Conservation (phyloP, 306 rosid genomes). For the Pyrus bretschneideri region DNA sequence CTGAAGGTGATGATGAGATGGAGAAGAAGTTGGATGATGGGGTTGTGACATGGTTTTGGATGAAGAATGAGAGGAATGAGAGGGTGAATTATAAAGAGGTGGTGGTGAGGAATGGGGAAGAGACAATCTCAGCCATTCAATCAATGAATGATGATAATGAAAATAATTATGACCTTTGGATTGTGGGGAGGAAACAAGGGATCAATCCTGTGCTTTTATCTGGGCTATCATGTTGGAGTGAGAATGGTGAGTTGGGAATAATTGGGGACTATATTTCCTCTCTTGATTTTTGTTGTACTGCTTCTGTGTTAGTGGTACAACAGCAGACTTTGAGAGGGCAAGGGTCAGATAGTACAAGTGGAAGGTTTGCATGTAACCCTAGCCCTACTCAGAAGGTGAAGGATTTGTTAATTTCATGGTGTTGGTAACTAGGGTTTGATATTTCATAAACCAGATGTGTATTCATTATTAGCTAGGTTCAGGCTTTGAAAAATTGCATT, state of each 20-base stretch:
- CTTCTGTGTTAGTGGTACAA: conserved; percentile 66
- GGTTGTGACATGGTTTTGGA: conserved; percentile 77
- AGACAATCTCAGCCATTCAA: conserved; percentile 49
- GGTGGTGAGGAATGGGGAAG: conserved; percentile 55
- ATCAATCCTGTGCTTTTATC: conserved; percentile 52
- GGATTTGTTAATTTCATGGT: not conserved
- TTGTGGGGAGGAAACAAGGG: conserved; percentile 72
- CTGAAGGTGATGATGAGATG: conserved; percentile 40
- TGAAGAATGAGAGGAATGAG: conserved; percentile 57
- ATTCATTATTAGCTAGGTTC: not conserved
- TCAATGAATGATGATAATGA: conserved; percentile 31
- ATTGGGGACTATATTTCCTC: conserved; percentile 70
- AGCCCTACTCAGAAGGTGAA: not conserved
- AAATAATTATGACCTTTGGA: conserved; percentile 43
- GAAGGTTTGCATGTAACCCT: not conserved
- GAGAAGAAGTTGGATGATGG: conserved; percentile 94
- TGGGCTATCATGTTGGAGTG: conserved; percentile 59
- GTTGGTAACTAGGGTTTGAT: not conserved
- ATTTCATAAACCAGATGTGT: not conserved
- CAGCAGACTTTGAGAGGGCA: conserved; percentile 59
- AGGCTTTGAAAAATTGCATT: not conserved
- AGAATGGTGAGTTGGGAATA: conserved; percentile 53
- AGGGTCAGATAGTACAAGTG: not conserved
- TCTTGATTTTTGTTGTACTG: conserved; percentile 47
- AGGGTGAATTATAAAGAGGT: conserved; percentile 59